Conservation (phyloP, 768 basidiomycete genomes). For the Suillus bovinus region DNA sequence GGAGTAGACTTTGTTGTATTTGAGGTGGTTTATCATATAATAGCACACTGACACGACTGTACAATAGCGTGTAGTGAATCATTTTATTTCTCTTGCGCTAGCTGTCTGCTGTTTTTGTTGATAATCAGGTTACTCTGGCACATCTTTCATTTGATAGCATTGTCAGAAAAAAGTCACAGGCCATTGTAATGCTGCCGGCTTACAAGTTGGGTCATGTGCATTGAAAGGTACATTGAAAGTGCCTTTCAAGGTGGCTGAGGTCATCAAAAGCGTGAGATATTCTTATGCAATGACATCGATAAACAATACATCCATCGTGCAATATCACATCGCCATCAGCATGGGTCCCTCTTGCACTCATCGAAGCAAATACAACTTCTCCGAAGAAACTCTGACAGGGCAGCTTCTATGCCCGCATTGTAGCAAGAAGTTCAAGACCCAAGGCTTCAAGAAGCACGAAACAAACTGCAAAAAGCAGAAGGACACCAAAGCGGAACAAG, state of each 20-base stretch:
- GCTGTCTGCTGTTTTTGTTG: too few relatives aligned
- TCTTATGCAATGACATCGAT: background rate
- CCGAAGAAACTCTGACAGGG: background rate
- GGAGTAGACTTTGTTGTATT: too few relatives aligned
- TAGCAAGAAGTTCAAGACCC: background rate
- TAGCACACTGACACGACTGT: too few relatives aligned
- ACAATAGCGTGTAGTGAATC: too few relatives aligned
- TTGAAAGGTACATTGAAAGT: background rate
- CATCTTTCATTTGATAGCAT: too few relatives aligned
- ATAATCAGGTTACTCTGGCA: too few relatives aligned
- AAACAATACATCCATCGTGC: background rate
- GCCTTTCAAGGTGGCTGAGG: background rate
- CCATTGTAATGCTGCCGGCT: too few relatives aligned
- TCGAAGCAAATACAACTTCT: background rate
- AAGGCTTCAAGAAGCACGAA: conserved; percentile 9
- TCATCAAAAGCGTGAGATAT: background rate
- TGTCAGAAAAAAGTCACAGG: too few relatives aligned
- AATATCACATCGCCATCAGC: background rate
- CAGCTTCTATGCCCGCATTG: conserved; percentile 1
- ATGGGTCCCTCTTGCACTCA: background rate
- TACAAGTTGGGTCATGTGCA: too few relatives aligned
- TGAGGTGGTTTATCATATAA: too few relatives aligned
- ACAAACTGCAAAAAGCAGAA: background rate
- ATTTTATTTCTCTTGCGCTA: too few relatives aligned
- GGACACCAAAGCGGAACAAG: background rate